A percentile compares a stretch with the other conserved stretches of the same genome.
Conservation (phyloP, 352 stramenopile species). For the Globisporangium paddicum region DNA sequence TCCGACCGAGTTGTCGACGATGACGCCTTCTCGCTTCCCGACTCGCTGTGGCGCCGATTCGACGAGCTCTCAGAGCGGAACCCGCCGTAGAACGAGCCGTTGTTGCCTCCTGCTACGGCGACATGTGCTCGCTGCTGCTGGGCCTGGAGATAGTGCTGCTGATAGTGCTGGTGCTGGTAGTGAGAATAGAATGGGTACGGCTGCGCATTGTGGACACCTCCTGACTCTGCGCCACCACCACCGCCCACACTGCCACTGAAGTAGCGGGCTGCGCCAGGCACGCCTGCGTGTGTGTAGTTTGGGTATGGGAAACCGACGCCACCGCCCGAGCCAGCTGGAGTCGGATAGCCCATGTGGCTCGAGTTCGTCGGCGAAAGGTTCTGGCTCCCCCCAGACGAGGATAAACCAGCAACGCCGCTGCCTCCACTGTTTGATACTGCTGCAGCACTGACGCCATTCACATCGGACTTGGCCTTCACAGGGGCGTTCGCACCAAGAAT, state of each 20-base stretch:
- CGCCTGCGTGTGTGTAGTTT: slow-evolving; percentile 14
- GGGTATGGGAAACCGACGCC: slow-evolving; percentile 14
- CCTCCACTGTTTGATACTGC: neutral
- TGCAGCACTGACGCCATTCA: neutral
- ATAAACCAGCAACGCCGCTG: neutral
- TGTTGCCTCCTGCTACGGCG: neutral
- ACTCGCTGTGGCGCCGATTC: slow-evolving; percentile 69
- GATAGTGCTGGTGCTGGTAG: slow-evolving; percentile 22
- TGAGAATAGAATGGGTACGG: slow-evolving; percentile 18
- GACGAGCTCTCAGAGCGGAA: slow-evolving; percentile 18
- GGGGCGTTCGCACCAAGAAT: slow-evolving; percentile 56
- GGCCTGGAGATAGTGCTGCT: slow-evolving; percentile 20
- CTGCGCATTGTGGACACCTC: slow-evolving; percentile 3
- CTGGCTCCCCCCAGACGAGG: slow-evolving; percentile 8
- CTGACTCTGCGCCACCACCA: slow-evolving; percentile 4
- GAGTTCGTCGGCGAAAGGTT: slow-evolving; percentile 13
- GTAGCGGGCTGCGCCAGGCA: slow-evolving; percentile 14
- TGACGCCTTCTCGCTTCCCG: slow-evolving; percentile 44
- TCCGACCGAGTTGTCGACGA: slow-evolving; percentile 54
- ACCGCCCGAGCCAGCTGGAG: neutral
- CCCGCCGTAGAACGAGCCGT: slow-evolving; percentile 3
- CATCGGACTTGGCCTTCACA: slow-evolving; percentile 48
- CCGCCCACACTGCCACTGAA: slow-evolving; percentile 1
- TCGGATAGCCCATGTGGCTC: slow-evolving; percentile 16
- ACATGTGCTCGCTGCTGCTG: slow-evolving; percentile 24